Base-by-base conservation (phyloP, 2,329 filamentous ascomycete species). In the Aspergillus sp. region DNA sequence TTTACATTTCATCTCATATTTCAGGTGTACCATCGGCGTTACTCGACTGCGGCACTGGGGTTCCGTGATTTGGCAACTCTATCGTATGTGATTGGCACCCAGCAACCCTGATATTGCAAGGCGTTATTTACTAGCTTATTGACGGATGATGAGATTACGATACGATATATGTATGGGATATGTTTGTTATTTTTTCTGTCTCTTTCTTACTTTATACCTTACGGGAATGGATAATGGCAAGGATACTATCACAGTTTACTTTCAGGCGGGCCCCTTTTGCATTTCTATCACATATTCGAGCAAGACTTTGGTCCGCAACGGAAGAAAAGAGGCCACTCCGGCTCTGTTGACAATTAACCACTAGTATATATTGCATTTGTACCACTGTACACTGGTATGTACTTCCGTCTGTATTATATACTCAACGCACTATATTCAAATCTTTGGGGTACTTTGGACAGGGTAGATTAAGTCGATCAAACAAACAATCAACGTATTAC, bases 11-110 rank as follows among this genome's bases (percentile, higher is more conserved):
- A 23, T 49, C 25, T 48, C 19, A 34, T 23, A 30, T 38, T 54
- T 22, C 53, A 41, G 22, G 45, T 54, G 52, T 60, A 64, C 43
- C 57, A 57, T 48, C 30, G 60, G 60, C 60, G 63, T 64, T 64
- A 17, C 23, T 50, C 17, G 28, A 45, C 17, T 57, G 9, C 41
- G 50, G 46, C 46, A 43, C 43, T 38, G 45, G 51, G 53, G n/a
- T 22, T 17, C 9, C 13, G 52, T 25, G 34, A 38, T 6, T 25
- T 60, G 9, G 7, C 19, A 23, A 57, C 31, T 31, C 31, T 31
- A 19, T 52, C 8, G n/a, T 38, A 38, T 45, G 45, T 57, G 34
- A 38, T 15, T 8, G n/a, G 15, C 25, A 48, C 38, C 28, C 22
- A 41, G 13, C 34, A 41, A 8, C n/a, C 22, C 22, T 22, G 23